phyloP scores from a whole-genome alignment of 176 grass and related monocot species.

The Hsuehochloa calcarea region DNA sequence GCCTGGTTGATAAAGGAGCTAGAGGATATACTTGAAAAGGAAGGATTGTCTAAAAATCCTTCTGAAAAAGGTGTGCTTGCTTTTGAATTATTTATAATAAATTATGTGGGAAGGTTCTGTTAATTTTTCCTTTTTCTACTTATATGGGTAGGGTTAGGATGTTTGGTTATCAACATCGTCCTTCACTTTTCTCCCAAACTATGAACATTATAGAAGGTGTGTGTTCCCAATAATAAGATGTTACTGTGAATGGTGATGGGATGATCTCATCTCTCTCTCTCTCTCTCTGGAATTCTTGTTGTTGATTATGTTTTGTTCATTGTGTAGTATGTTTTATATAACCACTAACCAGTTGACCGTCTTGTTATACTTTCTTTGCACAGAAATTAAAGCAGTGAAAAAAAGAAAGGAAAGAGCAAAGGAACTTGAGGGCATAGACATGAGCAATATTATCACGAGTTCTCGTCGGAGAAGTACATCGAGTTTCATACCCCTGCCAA shows the following conservation, averaged over 20 bases:
- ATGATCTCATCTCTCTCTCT: not conserved
- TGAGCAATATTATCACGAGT: conserved; percentile 89
- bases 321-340: conserved; percentile 1
- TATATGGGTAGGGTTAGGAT: not conserved
- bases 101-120: not conserved
- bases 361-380: conserved; percentile 26
- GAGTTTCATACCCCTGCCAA: conserved; percentile 68
- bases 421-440: conserved; percentile 96
- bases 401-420: conserved; percentile 94
- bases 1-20: conserved; percentile 75
- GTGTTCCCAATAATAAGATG: conserved; percentile 6
- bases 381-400: conserved; percentile 90
- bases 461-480: conserved; percentile 70
- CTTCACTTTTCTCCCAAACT: conserved; percentile 2
- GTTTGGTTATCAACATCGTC: not conserved
- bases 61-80: conserved; percentile 82
- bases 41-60: conserved; percentile 84
- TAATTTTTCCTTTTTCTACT: not conserved
- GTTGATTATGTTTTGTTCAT: not conserved
- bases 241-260: not conserved
- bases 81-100: conserved; percentile 19
- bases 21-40: conserved; percentile 86
- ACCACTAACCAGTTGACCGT: conserved; percentile 10
- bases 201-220: not conserved
- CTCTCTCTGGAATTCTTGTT: not conserved